Evolutionary conservation across 441 rosid species (phyloP), one percentile per base, ranked within the genome.

Genomic region (Adansonia rubrostipa): DNA sequence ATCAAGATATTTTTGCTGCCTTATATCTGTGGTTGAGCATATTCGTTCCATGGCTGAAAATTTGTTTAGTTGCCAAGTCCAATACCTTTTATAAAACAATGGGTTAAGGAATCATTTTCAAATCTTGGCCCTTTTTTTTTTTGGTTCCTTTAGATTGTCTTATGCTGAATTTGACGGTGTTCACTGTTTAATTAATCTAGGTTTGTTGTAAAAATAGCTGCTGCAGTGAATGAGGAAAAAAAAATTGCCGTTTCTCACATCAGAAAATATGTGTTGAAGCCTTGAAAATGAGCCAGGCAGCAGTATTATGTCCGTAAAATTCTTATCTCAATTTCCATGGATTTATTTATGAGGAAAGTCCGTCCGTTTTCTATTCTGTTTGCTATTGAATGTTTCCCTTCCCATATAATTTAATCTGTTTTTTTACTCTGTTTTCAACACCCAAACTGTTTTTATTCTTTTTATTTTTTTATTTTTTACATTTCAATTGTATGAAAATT

Each of bases 271-370:
- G 85, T n/a, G 92, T 96, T 81, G 99, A 96, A 87, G 99, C 99
- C 99, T 97, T 78, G 99, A 95, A 91, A 96, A 96, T 85, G 99
- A 94, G 88, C 98, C 97, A 14, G 99, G 98, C 82, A 94, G 99
- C 94, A 96, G 97, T 82, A 96, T 94, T 71, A 96, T 96, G 99
- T 97, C 98, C 54, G 99, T 92, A 87, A 83, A 74, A 17, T 71
- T 51, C 57, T 83, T 9, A 45, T 78, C 14, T 40, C 45, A 54
- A 10, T 79, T 76, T 78, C 40, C 58, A 22, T 51, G 7, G 57
- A 28, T 22, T 47, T 66, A 65, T 50, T 64, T 61, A 24, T 53
- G 36, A 75, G 20, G 47, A 14, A 33, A 15, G 4, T 28, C 45
- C 19, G 0, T 24, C 68, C 11, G 36, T 48, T 57, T 73, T 63